Conservation (phyloP, 805 yeast species). For the Candida argentea region DNA sequence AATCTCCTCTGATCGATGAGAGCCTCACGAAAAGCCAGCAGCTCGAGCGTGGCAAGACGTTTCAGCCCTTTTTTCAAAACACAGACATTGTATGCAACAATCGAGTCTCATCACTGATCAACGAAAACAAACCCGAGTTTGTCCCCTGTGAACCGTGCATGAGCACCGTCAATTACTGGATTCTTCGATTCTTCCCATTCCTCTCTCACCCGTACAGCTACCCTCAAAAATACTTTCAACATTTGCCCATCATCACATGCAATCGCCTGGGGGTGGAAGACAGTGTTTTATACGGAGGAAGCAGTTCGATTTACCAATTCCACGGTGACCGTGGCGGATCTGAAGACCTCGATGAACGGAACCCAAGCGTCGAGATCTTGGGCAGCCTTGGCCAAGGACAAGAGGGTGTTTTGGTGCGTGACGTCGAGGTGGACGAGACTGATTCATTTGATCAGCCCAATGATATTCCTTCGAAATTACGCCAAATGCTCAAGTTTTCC, state of each 20-base stretch:
- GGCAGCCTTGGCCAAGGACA: constrained; percentile 54
- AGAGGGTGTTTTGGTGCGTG: constrained; percentile 57
- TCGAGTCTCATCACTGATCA: background rate
- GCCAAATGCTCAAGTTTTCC: too few species aligned
- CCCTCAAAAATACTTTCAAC: constrained; percentile 12
- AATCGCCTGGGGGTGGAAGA: constrained; percentile 77
- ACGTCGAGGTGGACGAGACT: too few species aligned
- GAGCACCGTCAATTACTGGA: constrained; percentile 62
- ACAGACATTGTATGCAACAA: background rate
- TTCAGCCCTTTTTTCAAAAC: too few species aligned
- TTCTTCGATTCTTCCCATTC: constrained; percentile 57
- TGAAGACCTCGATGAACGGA: constrained; percentile 25
- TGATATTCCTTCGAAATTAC: too few species aligned
- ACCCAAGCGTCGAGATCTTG: constrained; percentile 40
- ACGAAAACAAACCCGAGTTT: constrained; percentile 1
- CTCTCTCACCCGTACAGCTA: constrained; percentile 25
- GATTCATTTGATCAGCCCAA: too few species aligned
- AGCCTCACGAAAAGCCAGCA: background rate
- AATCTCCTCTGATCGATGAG: constrained; percentile 17
- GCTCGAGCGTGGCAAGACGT: background rate
- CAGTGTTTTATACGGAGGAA: constrained; percentile 57
- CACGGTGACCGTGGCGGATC: constrained; percentile 23
- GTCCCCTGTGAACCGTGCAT: constrained; percentile 31
- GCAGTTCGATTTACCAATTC: constrained; percentile 48
- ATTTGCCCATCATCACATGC: constrained; percentile 39